Evolutionary conservation across 331 rosid genomes (phyloP), one percentile per base, ranked within the genome.

Genomic region (Erythrophleum ivorense): DNA sequence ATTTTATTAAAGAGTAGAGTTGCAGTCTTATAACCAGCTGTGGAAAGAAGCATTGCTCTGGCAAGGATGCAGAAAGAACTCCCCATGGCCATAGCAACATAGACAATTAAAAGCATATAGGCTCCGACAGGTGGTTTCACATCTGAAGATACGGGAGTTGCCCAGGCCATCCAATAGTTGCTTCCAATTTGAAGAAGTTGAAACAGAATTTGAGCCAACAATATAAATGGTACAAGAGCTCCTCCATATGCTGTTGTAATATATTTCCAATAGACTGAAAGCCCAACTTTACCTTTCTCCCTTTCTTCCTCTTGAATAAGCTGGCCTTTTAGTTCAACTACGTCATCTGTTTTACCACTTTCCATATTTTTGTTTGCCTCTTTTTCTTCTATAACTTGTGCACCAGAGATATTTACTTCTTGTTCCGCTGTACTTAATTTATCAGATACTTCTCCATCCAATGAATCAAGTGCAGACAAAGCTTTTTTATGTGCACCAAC

Each of bases 151-250:
- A 78, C 79, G 7, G 95, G 94, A 84, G 92, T 85, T 71, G 91
- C 95, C 94, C 91, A 89, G 66, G 95, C 92, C 98, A 95, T 95
- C 98, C 98, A 95, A 77, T 95, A 95, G 81, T 89, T 91, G 87
- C 98, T 95, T 80, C 90, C 97, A 76, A 95, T 93, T 87, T 93
- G 97, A 84, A 93, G 88, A 77, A 73, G 18, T 83, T 95, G 97
- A 81, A 90, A 91, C 16, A 93, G 85, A 86, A 86, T 77, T 78
- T 90, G 94, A 34, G 87, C 87, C 76, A 95, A 78, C 79, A 95
- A 85, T 87, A 95, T 81, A 57, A 91, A 81, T 2, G 97, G 98
- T 71, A 88, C 97, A 48, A 95, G 94, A 80, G 91, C 91, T 75
- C 98, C 98, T 83, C 96, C 90, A 67, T 91, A 89, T 13, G 98